Conservation (phyloP, 2,329 filamentous ascomycete genomes). For the Apiospora rasikravindrae region DNA sequence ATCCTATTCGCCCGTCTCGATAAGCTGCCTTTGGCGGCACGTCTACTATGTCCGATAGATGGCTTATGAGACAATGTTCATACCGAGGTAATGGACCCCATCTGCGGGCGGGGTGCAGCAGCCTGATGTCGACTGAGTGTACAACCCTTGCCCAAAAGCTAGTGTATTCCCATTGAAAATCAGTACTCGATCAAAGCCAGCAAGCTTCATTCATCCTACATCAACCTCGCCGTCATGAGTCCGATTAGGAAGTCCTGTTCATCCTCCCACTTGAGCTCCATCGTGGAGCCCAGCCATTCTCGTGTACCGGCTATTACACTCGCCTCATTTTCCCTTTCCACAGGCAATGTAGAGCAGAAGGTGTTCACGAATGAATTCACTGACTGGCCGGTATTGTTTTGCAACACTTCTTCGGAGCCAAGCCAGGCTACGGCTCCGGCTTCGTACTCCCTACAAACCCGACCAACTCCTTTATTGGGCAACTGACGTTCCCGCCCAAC, state of each 20-base stretch:
- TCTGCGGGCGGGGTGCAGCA: not conserved
- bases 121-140: not conserved
- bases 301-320: not conserved
- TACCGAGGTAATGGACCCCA: not conserved
- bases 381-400: slow-evolving; percentile 42
- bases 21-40: not conserved
- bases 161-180: not conserved
- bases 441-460: slow-evolving; percentile 49
- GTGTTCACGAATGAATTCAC: slow-evolving; percentile 33
- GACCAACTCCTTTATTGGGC: slow-evolving; percentile 50
- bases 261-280: not conserved
- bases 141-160: not conserved
- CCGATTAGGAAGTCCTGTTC: not conserved
- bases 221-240: not conserved
- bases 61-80: not conserved
- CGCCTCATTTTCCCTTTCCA: not conserved
- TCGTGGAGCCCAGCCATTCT: not conserved
- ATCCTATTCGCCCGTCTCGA: not conserved
- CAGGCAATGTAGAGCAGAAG: not conserved
- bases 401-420: slow-evolving; percentile 45
- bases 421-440: slow-evolving; percentile 46
- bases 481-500: slow-evolving; percentile 47
- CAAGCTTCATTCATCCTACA: not conserved
- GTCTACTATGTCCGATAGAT: not conserved
- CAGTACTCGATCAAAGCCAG: not conserved